phyloP scores from a whole-genome alignment of 768 basidiomycete genomes.

The Termitomyces sp. region DNA sequence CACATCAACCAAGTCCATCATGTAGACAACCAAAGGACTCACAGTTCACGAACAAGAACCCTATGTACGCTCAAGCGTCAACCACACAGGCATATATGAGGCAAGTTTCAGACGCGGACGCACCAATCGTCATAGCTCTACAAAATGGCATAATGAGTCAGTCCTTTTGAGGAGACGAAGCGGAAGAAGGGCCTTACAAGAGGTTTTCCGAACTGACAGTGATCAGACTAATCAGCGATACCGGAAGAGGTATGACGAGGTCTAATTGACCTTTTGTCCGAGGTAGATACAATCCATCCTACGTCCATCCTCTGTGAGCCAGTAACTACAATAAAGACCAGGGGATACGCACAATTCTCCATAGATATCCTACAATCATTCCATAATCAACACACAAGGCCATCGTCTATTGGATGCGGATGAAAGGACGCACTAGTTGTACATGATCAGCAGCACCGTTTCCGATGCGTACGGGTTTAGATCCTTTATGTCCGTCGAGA shows the following conservation, averaged over 20 bases:
- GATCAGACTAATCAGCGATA: neutral
- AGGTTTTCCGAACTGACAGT: slow-evolving; percentile 64
- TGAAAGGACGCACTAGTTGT: slow-evolving; percentile 41
- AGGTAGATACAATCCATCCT: slow-evolving; percentile 97
- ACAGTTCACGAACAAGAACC: slow-evolving; percentile 74
- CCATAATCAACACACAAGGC: neutral
- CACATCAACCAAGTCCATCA: neutral
- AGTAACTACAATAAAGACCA: neutral
- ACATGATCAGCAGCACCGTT: slow-evolving; percentile 95
- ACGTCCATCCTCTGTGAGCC: neutral
- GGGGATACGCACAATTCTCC: slow-evolving; percentile 71
- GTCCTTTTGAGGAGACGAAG: neutral
- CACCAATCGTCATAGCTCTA: slow-evolving; percentile 41
- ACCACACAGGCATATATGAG: neutral
- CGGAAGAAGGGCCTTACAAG: slow-evolving; percentile 41
- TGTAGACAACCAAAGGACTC: slow-evolving; percentile 20
- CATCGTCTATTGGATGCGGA: neutral
- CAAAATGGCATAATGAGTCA: neutral
- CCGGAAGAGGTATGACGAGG: neutral
- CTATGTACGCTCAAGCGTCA: slow-evolving; percentile 23
- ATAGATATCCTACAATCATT: slow-evolving; percentile 75
- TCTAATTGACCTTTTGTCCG: slow-evolving; percentile 69
- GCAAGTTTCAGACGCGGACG: neutral
- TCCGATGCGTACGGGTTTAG: slow-evolving; percentile 84
- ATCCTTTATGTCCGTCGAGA: slow-evolving; percentile 84